Evolutionary conservation across 1,284 basidiomycete genomes (phyloP).

Genomic region (Moesziomyces parantarcticus): DNA sequence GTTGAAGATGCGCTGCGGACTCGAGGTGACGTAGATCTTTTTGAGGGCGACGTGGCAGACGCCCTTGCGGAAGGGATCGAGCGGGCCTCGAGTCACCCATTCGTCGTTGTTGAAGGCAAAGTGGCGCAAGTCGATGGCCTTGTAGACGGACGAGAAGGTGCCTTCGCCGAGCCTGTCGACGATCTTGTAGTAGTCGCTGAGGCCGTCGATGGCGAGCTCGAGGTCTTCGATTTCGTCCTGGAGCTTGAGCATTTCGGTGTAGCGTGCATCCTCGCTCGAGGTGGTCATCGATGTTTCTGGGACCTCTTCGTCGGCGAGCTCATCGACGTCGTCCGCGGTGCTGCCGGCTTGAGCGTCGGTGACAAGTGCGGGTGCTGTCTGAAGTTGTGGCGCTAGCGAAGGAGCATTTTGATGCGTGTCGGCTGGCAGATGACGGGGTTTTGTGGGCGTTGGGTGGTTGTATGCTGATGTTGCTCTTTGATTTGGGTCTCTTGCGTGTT

Average conservation of each 20-base stretch:
- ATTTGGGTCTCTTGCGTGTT: neutral
- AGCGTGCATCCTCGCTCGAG: constrained; percentile 35
- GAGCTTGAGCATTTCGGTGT: constrained; percentile 43
- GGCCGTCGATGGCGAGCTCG: constrained; percentile 76
- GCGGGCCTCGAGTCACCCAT: constrained; percentile 72
- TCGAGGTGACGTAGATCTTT: constrained; percentile 95
- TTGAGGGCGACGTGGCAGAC: constrained; percentile 88
- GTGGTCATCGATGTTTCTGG: constrained; percentile 25
- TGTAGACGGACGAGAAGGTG: constrained; percentile 98
- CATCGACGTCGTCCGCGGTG: constrained; percentile 21
- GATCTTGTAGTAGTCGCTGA: constrained; percentile 78
- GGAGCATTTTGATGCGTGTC: neutral
- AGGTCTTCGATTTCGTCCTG: constrained; percentile 73
- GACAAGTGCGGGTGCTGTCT: no score
- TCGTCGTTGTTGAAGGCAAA: constrained; percentile 81
- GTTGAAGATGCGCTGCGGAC: constrained; percentile 89
- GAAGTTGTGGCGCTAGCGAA: neutral
- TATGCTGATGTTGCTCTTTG: neutral
- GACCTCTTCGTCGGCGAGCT: constrained; percentile 14
- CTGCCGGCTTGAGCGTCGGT: constrained; percentile 9
- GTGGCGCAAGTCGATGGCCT: constrained; percentile 85
- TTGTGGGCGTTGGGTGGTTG: neutral
- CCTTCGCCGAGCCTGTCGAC: constrained; percentile 92
- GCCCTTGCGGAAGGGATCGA: constrained; percentile 37
- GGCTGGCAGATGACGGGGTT: neutral